Base-by-base conservation (phyloP, 805 yeast species). In the Millerozyma miso region DNA sequence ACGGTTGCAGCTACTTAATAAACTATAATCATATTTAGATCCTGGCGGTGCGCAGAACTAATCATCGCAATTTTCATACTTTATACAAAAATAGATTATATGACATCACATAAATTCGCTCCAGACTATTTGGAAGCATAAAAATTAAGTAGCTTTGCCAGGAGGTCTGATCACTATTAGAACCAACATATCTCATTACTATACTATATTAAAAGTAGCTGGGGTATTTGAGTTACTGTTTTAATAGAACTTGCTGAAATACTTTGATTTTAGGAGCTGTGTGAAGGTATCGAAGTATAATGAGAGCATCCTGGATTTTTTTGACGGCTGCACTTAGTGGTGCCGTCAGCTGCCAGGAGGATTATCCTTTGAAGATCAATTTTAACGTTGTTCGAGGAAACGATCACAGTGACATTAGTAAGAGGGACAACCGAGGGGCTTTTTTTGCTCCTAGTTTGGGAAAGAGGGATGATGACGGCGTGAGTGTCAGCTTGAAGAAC, bases 401-500 rank as follows among this genome's bases (percentile, higher is more conserved):
- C 33, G 31, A 37, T 20, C 40, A 40, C 8, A 14, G 29, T 3
- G 48, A 48, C 33, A 41, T 51, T 37, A 12, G 34, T 4, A 17
- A 13, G 13, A 35, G 41, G 2, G 49, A 43, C 16, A 41, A 43
- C 8, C 12, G 39, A 23, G 26, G 26, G 7, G 52, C 58, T 14
- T 38, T 40, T 36, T 38, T 56, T 18, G 47, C 41, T 29, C 52
- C 53, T 38, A 40, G 60, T 31, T 23, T 23, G 10, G 10, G 10
- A 10, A 23, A 23, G 29, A 6, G 29, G 29, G 29, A 6, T 10
- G 55, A 49, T 34, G 61, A 54, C 19, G 38, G 44, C 18, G 46
- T 49, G n/a, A 42, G 41, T 15, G 45, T 60, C 57, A 48, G 34
- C 8, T 19, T 60, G 17, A 15, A 47, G 17, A 65, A 65, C 48